phyloP scores from a whole-genome alignment of 179 eudicot species.

The Heliamphora pulchella region DNA sequence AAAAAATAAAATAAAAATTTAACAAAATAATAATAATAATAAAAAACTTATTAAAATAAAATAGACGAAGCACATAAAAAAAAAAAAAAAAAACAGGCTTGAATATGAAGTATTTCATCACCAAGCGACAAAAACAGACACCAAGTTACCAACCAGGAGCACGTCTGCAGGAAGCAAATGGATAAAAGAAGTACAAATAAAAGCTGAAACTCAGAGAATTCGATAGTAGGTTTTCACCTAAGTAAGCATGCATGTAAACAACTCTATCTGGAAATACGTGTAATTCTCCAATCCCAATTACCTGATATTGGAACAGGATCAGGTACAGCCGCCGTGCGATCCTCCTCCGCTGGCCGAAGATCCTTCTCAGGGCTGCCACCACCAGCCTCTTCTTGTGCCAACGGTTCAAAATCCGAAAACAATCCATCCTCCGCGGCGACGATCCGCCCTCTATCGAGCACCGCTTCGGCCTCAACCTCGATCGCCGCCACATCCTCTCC shows the following conservation, averaged over 20 bases:
- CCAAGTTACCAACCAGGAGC: not conserved
- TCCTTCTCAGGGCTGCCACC: constrained; percentile 17
- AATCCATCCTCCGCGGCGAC: constrained; percentile 53
- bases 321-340: constrained; percentile 23
- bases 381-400: constrained; percentile 19
- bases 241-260: not conserved
- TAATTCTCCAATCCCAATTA: constrained; percentile 4
- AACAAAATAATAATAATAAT: too few species aligned
- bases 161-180: not conserved
- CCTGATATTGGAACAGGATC: constrained; percentile 59
- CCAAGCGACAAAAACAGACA: not conserved
- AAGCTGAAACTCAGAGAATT: too few species aligned
- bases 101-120: not conserved
- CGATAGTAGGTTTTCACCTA: not conserved
- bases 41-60: too few species aligned
- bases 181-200: not conserved
- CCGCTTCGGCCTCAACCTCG: constrained; percentile 22
- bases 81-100: not conserved
- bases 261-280: not conserved
- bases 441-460: constrained; percentile 60
- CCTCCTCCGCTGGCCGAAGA: constrained; percentile 10
- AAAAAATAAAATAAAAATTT: too few species aligned
- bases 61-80: not conserved
- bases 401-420: constrained; percentile 51
- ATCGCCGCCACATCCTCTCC: constrained; percentile 18